Evolutionary conservation across 2,329 filamentous ascomycete genomes (phyloP), one percentile per base, ranked within the genome.

Genomic region (Nigrograna mackinnonii): DNA sequence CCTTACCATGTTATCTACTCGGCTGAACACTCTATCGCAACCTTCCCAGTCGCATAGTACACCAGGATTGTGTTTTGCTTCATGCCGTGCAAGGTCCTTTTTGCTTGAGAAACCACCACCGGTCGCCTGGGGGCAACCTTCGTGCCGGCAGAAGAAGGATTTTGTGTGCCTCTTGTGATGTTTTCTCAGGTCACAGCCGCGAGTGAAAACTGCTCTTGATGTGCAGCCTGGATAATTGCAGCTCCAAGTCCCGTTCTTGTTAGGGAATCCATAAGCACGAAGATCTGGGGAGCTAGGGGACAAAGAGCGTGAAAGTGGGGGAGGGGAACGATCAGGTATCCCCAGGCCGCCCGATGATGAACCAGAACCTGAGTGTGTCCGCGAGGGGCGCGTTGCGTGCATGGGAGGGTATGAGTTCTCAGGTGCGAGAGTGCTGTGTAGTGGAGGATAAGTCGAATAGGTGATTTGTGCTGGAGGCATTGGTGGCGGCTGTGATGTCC

Each of bases 111-210:
- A 84, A 0, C 81, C 80, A 22, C 79, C 79, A 24, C 75, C 73
- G 3, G 67, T 71, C 7, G 78, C 70, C 53, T 83, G 79, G 11
- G 79, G 78, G 57, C 81, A 84, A 11, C 79, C 78, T 36, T 77
- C 70, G 44, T 81, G 72, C 4, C 79, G 77, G 60, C 81, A 84
- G 60, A 82, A 83, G 39, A 83, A 76, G 13, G 79, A 74, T 52
- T 84, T 84, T 20, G 75, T 79, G 60, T 84, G 81, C 12, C 81
- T 71, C 57, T 83, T 82, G 68, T 78, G 82, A 57, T 84, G 81
- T 55, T 84, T 84, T 20, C 81, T 72, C 14, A 84, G 67, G 58
- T 84, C 81, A 56, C 81, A 84, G 22, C 79, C 79, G 33, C 81
- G 72, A 6, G 75, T 77, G 60, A 84, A 84, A 2, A 75, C 66